These are phyloP conservation scores for Colletotrichum phormii DNA, from an alignment of 2,329 filamentous ascomycete genomes.

Conservation along the genomic window DNA sequence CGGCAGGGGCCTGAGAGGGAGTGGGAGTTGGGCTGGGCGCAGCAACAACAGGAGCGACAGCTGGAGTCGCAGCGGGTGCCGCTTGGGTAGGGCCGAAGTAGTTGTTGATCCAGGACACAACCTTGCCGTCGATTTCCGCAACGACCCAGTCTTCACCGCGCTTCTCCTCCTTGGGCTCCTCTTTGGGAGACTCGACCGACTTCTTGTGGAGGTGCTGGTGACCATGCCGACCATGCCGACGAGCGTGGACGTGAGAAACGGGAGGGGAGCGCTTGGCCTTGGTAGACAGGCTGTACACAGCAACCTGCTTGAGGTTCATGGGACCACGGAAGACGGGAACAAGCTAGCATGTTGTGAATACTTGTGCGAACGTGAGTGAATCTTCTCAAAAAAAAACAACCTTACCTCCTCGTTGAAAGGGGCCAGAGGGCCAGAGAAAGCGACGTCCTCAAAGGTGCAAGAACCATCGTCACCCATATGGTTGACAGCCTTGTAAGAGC, in stretches of 20 bases:
- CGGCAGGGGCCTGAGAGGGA: conserved; percentile 34
- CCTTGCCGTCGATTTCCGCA: conserved; percentile 68
- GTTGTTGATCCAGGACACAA: conserved; percentile 69
- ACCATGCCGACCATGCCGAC: conserved; percentile 56
- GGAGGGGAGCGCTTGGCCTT: conserved; percentile 44
- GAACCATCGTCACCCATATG: conserved; percentile 66
- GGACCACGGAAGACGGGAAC: conserved; percentile 81
- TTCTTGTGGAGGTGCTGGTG: conserved; percentile 65
- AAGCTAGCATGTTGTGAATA: conserved; percentile 58
- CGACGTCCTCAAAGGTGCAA: conserved; percentile 64
- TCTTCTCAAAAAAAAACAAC: conserved; percentile 7
- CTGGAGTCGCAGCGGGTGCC: conserved; percentile 28
- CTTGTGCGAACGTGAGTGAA: neutral
- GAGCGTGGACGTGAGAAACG: conserved; percentile 45
- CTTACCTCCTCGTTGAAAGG: conserved; percentile 79
- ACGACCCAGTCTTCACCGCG: conserved; percentile 61
- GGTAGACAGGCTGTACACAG: conserved; percentile 71
- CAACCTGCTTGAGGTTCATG: conserved; percentile 73
- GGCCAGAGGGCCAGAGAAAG: conserved; percentile 71
- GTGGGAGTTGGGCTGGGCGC: conserved; percentile 26
- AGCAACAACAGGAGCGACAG: conserved; percentile 33
- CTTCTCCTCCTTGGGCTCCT: conserved; percentile 54
- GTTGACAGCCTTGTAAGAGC: conserved; percentile 73
- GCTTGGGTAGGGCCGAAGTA: conserved; percentile 54
- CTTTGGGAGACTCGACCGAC: conserved; percentile 43